These are phyloP conservation scores for Phycomyces nitens DNA, from an alignment of 192 early-diverging fungal genomes.

Conservation along the genomic window DNA sequence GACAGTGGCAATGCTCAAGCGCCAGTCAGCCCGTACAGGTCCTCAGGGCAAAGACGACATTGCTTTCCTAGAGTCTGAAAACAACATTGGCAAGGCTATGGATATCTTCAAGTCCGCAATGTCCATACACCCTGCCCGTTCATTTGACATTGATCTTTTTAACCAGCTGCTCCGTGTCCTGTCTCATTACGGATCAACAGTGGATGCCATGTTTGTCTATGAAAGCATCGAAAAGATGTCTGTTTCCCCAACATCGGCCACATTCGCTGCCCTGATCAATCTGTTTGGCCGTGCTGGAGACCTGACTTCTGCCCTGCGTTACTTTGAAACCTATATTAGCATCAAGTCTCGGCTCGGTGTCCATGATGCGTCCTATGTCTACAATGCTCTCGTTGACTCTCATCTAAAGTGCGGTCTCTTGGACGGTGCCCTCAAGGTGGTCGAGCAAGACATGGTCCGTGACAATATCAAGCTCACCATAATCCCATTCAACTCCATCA, in stretches of 20 bases:
- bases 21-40: slow-evolving; percentile 25
- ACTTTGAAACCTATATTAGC: slow-evolving; percentile 27
- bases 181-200: slow-evolving; percentile 34
- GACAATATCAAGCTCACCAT: slow-evolving; percentile 26
- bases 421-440: slow-evolving; percentile 25
- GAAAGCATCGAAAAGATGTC: slow-evolving; percentile 18
- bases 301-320: slow-evolving; percentile 18
- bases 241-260: slow-evolving; percentile 43
- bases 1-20: slow-evolving; percentile 31
- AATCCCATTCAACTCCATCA: slow-evolving; percentile 32
- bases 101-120: slow-evolving; percentile 29
- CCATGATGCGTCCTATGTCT: slow-evolving; percentile 32
- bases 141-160: slow-evolving; percentile 35
- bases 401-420: slow-evolving; percentile 31
- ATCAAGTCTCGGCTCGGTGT: neutral
- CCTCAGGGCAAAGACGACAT: slow-evolving; percentile 16
- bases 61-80: slow-evolving; percentile 23
- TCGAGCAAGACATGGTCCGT: slow-evolving; percentile 26
- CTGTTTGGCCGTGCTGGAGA: slow-evolving; percentile 38
- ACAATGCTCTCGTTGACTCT: slow-evolving; percentile 37
- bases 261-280: slow-evolving; percentile 57
- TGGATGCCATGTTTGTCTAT: slow-evolving; percentile 26
- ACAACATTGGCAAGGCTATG: slow-evolving; percentile 32
- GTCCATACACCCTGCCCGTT: slow-evolving; percentile 13
- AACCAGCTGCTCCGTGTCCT: slow-evolving; percentile 35